Evolutionary conservation across 805 yeast genomes (phyloP).

Genomic region (Ogataea pini): DNA sequence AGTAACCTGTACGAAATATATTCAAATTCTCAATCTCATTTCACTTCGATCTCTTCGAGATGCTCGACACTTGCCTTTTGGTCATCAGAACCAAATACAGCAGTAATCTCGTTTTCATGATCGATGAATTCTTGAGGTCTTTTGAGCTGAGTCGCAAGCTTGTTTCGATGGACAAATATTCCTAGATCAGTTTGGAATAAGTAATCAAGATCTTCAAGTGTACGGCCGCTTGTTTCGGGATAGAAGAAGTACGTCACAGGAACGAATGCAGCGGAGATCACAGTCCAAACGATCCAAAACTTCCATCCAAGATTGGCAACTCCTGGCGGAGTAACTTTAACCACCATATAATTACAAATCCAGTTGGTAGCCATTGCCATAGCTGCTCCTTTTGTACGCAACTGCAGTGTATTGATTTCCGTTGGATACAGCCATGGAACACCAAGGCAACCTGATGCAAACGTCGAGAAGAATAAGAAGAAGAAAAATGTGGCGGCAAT

Average conservation of each 20-base stretch:
- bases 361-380: slow-evolving; percentile 33
- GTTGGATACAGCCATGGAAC: slow-evolving; percentile 30
- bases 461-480: slow-evolving; percentile 38
- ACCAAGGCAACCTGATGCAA: slow-evolving; percentile 31
- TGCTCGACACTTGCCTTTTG: slow-evolving; percentile 10
- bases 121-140: slow-evolving; percentile 19
- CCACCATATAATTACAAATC: slow-evolving; percentile 18
- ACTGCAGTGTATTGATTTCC: slow-evolving; percentile 29
- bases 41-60: not conserved
- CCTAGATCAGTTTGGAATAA: slow-evolving; percentile 14
- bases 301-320: slow-evolving; percentile 18
- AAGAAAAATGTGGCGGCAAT: slow-evolving; percentile 39
- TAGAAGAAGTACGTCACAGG: slow-evolving; percentile 35
- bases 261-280: slow-evolving; percentile 17
- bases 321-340: slow-evolving; percentile 17
- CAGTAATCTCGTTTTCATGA: slow-evolving; percentile 12
- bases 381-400: slow-evolving; percentile 33
- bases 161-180: slow-evolving; percentile 11
- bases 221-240: slow-evolving; percentile 49
- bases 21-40: no score
- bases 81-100: slow-evolving; percentile 1
- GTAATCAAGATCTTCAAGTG: slow-evolving; percentile 41
- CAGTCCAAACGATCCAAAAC: slow-evolving; percentile 19
- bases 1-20: no score
- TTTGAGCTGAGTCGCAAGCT: slow-evolving; percentile 12